Conservation (phyloP, 2,329 filamentous ascomycete genomes). For the Ambrosiella cleistominuta region DNA sequence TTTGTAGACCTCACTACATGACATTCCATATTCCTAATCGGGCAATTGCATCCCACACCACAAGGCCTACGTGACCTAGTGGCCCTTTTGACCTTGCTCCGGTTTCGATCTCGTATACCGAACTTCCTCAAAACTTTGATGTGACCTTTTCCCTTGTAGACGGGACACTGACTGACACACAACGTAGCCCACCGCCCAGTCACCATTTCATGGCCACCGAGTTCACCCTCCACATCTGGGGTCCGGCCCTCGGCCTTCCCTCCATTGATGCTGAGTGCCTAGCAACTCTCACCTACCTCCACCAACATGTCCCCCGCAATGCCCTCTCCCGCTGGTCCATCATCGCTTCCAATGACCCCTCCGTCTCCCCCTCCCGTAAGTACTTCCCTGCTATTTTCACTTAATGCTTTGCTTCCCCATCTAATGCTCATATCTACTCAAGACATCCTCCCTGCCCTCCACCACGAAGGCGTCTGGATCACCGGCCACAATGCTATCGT, state of each 20-base stretch:
- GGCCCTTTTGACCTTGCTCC: too few species aligned
- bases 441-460: constrained; percentile 39
- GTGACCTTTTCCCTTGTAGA: too few species aligned
- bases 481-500: constrained; percentile 46
- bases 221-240: constrained; percentile 68
- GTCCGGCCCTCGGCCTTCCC: constrained; percentile 69
- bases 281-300: constrained; percentile 61
- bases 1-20: neutral
- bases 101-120: too few species aligned
- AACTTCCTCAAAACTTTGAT: too few species aligned
- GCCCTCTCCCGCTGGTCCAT: constrained; percentile 38
- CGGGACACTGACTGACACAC: too few species aligned
- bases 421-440: neutral
- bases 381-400: constrained; percentile 14
- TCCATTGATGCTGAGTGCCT: constrained; percentile 87
- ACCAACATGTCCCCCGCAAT: constrained; percentile 20
- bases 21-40: neutral
- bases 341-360: constrained; percentile 55
- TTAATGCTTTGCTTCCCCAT: neutral
- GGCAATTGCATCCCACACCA: neutral
- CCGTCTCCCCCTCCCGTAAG: constrained; percentile 53
- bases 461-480: constrained; percentile 34
- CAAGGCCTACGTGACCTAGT: too few species aligned
- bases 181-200: too few species aligned
- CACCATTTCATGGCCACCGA: neutral